Evolutionary conservation across 2,329 filamentous ascomycete species (phyloP).

Genomic region (Colletotrichum sp.): DNA sequence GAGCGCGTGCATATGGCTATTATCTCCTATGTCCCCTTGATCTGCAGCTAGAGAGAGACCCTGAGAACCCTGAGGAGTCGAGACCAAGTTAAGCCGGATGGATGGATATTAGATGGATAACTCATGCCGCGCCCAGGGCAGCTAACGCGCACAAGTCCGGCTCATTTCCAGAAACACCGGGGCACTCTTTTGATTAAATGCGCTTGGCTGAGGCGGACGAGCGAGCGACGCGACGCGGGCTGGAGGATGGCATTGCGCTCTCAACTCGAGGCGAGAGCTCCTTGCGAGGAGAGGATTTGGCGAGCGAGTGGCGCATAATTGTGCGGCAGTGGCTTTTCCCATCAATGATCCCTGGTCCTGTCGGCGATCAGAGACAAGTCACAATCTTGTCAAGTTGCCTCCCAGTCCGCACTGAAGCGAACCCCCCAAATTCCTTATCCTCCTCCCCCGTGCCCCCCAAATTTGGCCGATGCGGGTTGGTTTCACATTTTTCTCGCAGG

Average conservation of each 20-base stretch:
- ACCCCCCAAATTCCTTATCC: neutral
- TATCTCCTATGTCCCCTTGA: neutral
- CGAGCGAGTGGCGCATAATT: neutral
- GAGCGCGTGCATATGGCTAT: neutral
- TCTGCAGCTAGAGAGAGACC: neutral
- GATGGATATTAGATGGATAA: neutral
- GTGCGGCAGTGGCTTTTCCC: neutral
- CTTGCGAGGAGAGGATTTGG: neutral
- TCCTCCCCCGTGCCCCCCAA: neutral
- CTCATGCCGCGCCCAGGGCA: neutral
- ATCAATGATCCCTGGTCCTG: neutral
- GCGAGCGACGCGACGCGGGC: neutral
- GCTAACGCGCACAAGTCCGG: neutral
- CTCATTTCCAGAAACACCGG: neutral
- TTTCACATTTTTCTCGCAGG: neutral
- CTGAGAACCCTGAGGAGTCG: neutral
- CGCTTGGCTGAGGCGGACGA: neutral
- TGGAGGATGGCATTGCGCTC: neutral
- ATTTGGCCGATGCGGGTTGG: neutral
- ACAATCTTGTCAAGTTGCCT: slow-evolving; percentile 16
- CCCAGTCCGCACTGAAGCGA: neutral
- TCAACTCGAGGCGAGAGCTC: neutral
- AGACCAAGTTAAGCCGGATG: neutral
- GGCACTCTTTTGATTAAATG: neutral
- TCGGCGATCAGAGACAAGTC: slow-evolving; percentile 20